Evolutionary conservation across 2,329 filamentous ascomycete genomes (phyloP), one percentile per base, ranked within the genome.

Genomic region (Alternaria hordeiaustralica): DNA sequence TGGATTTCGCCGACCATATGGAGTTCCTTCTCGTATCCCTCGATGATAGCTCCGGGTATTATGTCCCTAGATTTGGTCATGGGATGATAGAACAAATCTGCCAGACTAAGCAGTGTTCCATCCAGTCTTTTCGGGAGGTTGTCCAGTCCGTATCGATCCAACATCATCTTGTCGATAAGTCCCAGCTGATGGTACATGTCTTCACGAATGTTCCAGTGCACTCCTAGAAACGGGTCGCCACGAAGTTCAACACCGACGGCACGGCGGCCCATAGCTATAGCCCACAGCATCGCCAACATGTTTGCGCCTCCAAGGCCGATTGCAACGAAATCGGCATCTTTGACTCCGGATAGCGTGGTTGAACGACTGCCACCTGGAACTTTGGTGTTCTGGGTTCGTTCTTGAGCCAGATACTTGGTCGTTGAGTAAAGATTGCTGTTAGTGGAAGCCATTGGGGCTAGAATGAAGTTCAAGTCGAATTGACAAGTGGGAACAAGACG

Each of bases 131-230:
- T 70, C 20, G 64, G 66, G 11, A 63, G 44, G 15, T 53, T 60
- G 12, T 64, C 55, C 20, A 49, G 5, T 20, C 66, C 66, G 18
- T 67, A 69, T 1, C 66, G 66, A 30, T 65, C 66, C 30, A 65
- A 13, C 64, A 69, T 70, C 64, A 69, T 63, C 43, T 65, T 64
- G 44, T 70, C 66, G n/a, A 70, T 69, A 6, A 70, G 56, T 9
- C 68, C 64, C 4, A 69, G 55, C 47, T 70, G 66, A 44, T 69
- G 68, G 15, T 69, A 70, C 61, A 70, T 59, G 3, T 69, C 66
- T 47, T 67, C 59, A 21, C 66, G 61, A n/a, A 70, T 70, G 23
- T 69, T 70, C 66, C 68, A 70, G 44, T 70, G 66, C 6, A 70
- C 68, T 5, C 64, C 68, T 8, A 70, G 54, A n/a, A 70, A 67